Base-by-base conservation (phyloP, 805 yeast genomes). In the Dipodascus albidus region DNA sequence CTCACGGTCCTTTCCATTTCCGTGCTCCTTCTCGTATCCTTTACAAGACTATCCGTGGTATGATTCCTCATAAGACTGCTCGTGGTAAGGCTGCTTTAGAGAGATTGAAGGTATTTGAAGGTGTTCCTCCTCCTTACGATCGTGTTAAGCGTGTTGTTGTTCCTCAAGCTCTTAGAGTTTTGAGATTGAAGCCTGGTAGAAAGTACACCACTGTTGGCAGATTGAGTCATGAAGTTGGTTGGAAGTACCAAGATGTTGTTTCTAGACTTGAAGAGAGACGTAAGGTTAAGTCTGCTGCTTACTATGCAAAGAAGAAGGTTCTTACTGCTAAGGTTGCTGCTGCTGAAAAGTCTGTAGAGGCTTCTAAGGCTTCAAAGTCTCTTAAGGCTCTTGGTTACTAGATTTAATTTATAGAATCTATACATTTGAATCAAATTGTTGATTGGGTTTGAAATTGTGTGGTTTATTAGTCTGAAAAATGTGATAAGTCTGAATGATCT, bases 11-110 rank as follows among this genome's bases (percentile, higher is more conserved):
- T 72, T 93, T 91, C 97, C 99, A 93, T 77, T 93, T 93, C 96
- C 93, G 98, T 80, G 99, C 99, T 62, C 99, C 99, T 77, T 90
- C 98, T 62, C 89, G 98, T 81, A 91, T 93, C 79, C 89, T 93
- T 79, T 90, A 90, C 95, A 93, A 93, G 86, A 97, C 99, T 72
- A 78, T 93, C 75, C 87, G 96, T 75, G 99, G 99, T 80, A 93
- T 93, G 99, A 80, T 93, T 71, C 80, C 96, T 74, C 98, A 93
- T 90, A 93, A 93, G 89, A 93, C 99, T 67, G 93, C 98, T 69
- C 93, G 98, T 80, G 99, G 99, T 79, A 86, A 87, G 82, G 98
- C 98, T 74, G 99, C 99, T 70, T 78, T 93, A 73, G 98, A 90
- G 82, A 90, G 97, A 81, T 87, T 93, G 70, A 88, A 93, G 91